Evolutionary conservation across 768 basidiomycete species (phyloP).

Genomic region (Trametes punicea): DNA sequence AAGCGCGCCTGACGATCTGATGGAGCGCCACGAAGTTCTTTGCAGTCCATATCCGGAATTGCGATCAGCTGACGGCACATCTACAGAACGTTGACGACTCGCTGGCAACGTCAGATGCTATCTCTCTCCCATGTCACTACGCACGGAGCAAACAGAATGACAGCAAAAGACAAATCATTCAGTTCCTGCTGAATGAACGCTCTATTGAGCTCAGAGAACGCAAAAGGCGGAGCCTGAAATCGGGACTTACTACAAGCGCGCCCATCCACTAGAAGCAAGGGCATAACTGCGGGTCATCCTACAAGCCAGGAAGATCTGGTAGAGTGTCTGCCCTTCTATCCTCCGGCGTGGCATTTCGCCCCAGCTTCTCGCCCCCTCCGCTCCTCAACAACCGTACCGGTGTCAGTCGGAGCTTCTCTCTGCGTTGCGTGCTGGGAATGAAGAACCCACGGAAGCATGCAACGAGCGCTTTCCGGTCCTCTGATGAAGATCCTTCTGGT

Average conservation of each 20-base stretch:
- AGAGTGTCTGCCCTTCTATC: not conserved
- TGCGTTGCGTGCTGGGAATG: conserved; percentile 40
- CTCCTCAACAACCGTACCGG: conserved; percentile 30
- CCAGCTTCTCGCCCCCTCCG: not conserved
- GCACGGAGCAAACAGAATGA: too few species aligned
- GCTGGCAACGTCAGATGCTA: too few species aligned
- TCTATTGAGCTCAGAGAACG: too few species aligned
- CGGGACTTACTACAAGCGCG: not conserved
- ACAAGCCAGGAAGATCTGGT: conserved; percentile 11
- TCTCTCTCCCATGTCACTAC: too few species aligned
- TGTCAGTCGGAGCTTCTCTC: conserved; percentile 37
- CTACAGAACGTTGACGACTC: not conserved
- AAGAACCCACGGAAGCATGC: conserved; percentile 37
- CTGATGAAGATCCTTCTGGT: conserved; percentile 22
- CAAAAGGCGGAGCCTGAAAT: too few species aligned
- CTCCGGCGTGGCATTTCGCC: not conserved
- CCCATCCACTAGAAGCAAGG: not conserved
- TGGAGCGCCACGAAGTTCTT: not conserved
- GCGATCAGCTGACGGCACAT: not conserved
- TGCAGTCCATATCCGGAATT: not conserved
- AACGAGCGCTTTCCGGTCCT: conserved; percentile 31
- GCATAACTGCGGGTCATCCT: not conserved
- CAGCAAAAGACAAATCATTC: too few species aligned
- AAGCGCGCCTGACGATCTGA: not conserved
- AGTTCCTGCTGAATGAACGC: too few species aligned